Conservation (phyloP, 257 asterid species). For the Rauvolfia tetraphylla region DNA sequence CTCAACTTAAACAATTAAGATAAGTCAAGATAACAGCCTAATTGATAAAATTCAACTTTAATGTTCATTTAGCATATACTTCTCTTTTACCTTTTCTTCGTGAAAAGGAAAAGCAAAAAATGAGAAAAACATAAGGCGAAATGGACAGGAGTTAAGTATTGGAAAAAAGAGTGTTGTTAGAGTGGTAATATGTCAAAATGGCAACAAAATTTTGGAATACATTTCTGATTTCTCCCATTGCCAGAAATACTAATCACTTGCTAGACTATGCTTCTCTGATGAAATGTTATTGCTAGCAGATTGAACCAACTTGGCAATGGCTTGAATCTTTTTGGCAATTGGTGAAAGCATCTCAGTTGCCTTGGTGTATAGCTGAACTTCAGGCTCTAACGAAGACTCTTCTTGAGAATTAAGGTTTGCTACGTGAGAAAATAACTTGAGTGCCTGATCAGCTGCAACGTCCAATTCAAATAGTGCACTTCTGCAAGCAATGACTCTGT, state of each 20-base stretch:
- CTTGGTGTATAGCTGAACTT: constrained; percentile 28
- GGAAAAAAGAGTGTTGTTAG: too few species aligned
- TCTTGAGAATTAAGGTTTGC: constrained; percentile 24
- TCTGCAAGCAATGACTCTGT: constrained; percentile 27
- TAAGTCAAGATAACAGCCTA: background rate
- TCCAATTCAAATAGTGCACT: constrained; percentile 50
- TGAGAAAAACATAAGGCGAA: too few species aligned
- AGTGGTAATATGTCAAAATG: background rate
- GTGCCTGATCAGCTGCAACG: constrained; percentile 47
- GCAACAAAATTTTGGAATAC: background rate
- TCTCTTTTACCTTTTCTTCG: too few species aligned
- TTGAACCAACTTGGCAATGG: constrained; percentile 34
- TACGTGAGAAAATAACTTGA: constrained; percentile 40
- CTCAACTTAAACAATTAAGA: too few species aligned
- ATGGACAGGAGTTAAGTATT: too few species aligned
- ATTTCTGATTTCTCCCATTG: background rate
- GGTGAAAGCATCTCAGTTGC: constrained; percentile 34
- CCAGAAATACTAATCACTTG: background rate
- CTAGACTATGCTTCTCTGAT: background rate
- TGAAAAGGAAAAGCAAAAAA: too few species aligned
- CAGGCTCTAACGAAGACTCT: constrained; percentile 19
- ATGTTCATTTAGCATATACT: too few species aligned
- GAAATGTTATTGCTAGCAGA: constrained; percentile 21
- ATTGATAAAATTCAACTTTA: background rate
- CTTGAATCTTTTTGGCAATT: constrained; percentile 41